Percentiles rank a stretch among this genome's conserved stretches.
Evolutionary conservation across 805 yeast genomes (phyloP).

Genomic region (Zygoascus flipseniorum): DNA sequence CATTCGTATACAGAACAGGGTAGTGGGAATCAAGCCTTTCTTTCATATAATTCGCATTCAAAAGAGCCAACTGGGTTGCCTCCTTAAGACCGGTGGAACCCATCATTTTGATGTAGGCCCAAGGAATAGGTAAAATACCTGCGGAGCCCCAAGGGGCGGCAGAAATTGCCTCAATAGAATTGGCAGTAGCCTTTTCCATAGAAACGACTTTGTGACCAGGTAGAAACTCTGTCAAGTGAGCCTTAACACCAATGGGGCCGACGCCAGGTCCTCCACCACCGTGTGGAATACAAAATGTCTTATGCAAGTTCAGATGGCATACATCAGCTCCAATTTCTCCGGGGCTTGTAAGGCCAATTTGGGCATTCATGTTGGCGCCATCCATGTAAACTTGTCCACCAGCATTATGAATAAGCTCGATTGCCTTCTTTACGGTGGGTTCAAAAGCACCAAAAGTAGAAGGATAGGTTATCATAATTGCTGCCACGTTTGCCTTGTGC

Average conservation of each 20-base stretch:
- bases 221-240: conserved; percentile 69
- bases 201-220: conserved; percentile 65
- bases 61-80: conserved; percentile 83
- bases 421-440: conserved; percentile 79
- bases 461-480: conserved; percentile 95
- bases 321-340: conserved; percentile 98
- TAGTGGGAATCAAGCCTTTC: conserved; percentile 60
- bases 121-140: conserved; percentile 83
- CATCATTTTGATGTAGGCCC: conserved; percentile 90
- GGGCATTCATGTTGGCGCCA: conserved; percentile 99
- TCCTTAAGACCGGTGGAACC: conserved; percentile 78
- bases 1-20: conserved; percentile 63
- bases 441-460: conserved; percentile 96
- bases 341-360: conserved; percentile 93
- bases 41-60: conserved; percentile 96
- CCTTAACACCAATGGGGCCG: conserved; percentile 92
- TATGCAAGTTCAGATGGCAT: conserved; percentile 93
- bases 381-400: conserved; percentile 98
- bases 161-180: conserved; percentile 61
- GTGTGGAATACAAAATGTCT: conserved; percentile 95
- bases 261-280: conserved; percentile 99
- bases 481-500: conserved; percentile 66
- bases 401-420: conserved; percentile 69
- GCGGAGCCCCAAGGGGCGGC: conserved; percentile 98
- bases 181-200: conserved; percentile 37